Conservation (phyloP, 2,329 filamentous ascomycete genomes). For the Periconia macrospinosa region DNA sequence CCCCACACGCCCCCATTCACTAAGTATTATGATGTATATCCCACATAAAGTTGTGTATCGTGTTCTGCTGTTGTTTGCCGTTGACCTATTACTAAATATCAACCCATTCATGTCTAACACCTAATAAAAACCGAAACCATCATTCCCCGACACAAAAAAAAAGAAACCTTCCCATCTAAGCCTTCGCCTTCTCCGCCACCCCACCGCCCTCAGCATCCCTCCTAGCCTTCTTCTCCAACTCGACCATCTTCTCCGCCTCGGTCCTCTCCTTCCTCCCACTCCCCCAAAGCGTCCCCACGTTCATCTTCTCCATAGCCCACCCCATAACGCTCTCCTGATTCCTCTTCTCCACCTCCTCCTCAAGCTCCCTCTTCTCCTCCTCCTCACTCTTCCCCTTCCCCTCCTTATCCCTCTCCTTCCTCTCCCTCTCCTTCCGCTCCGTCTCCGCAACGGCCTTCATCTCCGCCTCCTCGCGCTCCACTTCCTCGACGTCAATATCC, state of each 20-base stretch:
- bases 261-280: constrained; percentile 15
- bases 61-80: too few relatives aligned
- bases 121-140: neutral
- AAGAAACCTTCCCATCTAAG: neutral
- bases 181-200: neutral
- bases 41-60: neutral
- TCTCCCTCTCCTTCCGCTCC: constrained; percentile 45
- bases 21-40: neutral
- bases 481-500: constrained; percentile 51
- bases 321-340: constrained; percentile 48
- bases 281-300: constrained; percentile 19
- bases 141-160: neutral
- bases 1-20: neutral
- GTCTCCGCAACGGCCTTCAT: constrained; percentile 47
- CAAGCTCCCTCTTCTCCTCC: constrained; percentile 42
- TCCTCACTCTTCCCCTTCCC: constrained; percentile 26
- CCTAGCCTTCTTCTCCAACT: constrained; percentile 14
- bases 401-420: constrained; percentile 35
- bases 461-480: constrained; percentile 51
- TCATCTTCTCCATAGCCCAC: constrained; percentile 48
- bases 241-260: constrained; percentile 22
- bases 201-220: constrained; percentile 1
- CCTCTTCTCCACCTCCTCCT: constrained; percentile 48
- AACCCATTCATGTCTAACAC: neutral
- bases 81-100: neutral